Conservation (phyloP, 2,329 filamentous ascomycete genomes). For the Colletotrichum sansevieriae region DNA sequence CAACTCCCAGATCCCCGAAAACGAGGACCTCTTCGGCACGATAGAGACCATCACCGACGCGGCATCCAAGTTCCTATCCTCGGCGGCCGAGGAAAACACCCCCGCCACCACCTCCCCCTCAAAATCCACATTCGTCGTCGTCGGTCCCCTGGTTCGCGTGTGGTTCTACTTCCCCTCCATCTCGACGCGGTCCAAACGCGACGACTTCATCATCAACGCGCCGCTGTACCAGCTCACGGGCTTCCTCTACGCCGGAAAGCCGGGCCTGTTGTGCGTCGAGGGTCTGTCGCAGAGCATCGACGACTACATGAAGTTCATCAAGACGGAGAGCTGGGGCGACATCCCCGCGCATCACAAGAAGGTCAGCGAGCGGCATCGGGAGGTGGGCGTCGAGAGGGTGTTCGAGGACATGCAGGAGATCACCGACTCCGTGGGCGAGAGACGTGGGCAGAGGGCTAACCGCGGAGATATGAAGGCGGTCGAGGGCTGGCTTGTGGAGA, state of each 20-base stretch:
- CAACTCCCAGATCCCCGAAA: conserved; percentile 53
- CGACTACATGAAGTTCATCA: conserved; percentile 73
- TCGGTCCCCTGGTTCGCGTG: conserved; percentile 59
- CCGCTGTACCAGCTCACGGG: conserved; percentile 67
- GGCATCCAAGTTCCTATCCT: conserved; percentile 49
- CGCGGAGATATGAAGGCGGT: conserved; percentile 66
- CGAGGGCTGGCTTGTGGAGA: conserved; percentile 61
- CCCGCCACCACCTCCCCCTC: background rate
- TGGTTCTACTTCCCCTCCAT: conserved; percentile 76
- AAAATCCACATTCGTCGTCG: background rate
- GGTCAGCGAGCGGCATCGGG: conserved; percentile 67
- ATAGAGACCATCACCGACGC: conserved; percentile 59
- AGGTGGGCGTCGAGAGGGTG: conserved; percentile 52
- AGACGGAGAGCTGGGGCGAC: conserved; percentile 73
- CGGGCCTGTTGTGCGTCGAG: conserved; percentile 66
- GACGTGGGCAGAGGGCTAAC: conserved; percentile 62
- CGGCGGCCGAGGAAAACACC: conserved; percentile 39
- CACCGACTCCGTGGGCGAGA: conserved; percentile 62
- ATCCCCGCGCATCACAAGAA: conserved; percentile 74
- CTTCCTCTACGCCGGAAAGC: conserved; percentile 72
- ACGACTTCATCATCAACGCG: conserved; percentile 68
- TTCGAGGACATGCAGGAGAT: conserved; percentile 71
- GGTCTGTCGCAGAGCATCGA: conserved; percentile 62
- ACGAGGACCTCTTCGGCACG: conserved; percentile 58
- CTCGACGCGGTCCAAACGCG: conserved; percentile 69